phyloP scores from a whole-genome alignment of 768 basidiomycete species.

The Collybia nuda region DNA sequence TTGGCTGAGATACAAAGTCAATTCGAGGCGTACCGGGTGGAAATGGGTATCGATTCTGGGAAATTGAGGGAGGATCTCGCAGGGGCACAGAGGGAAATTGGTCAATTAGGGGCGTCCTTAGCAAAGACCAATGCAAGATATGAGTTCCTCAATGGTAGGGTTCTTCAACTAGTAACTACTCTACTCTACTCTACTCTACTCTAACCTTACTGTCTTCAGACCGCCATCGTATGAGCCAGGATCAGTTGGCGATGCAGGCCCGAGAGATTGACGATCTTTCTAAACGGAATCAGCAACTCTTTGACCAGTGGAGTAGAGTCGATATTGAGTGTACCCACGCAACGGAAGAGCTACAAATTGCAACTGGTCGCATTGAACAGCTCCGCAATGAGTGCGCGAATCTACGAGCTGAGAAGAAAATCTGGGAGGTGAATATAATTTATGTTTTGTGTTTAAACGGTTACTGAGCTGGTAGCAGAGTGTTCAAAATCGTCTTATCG shows the following conservation, averaged over 20 bases:
- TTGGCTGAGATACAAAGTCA: constrained; percentile 74
- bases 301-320: constrained; percentile 69
- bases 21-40: constrained; percentile 77
- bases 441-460: constrained; percentile 5
- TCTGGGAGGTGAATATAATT: constrained; percentile 72
- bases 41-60: constrained; percentile 78
- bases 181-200: constrained; percentile 6
- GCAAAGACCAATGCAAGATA: constrained; percentile 85
- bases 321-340: constrained; percentile 76
- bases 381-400: constrained; percentile 85
- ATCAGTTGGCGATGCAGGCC: constrained; percentile 60
- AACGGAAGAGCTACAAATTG: constrained; percentile 60
- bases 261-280: constrained; percentile 66
- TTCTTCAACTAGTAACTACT: constrained; percentile 2
- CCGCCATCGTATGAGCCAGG: constrained; percentile 68
- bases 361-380: constrained; percentile 66
- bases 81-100: constrained; percentile 65
- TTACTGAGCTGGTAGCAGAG: constrained; percentile 40
- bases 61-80: constrained; percentile 71
- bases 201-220: constrained; percentile 37
- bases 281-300: constrained; percentile 70
- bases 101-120: constrained; percentile 60
- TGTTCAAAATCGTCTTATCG: constrained; percentile 75
- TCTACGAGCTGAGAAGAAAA: constrained; percentile 89
- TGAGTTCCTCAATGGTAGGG: constrained; percentile 73